phyloP scores from a whole-genome alignment of 164 flowering plant genomes.

The Chimonanthus salicifolius region DNA sequence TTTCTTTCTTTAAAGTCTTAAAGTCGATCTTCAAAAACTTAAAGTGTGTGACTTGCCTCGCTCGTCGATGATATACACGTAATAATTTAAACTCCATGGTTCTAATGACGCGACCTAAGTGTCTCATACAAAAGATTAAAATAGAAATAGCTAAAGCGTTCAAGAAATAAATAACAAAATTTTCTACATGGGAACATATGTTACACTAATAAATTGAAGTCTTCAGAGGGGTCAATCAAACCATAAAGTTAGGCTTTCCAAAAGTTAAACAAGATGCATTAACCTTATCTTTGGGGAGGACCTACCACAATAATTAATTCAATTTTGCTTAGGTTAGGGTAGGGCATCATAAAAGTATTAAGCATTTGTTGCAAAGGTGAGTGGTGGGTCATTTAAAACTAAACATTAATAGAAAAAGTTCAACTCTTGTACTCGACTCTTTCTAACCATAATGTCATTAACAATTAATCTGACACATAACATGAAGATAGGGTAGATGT shows the following conservation, averaged over 20 bases:
- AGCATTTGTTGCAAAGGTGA: neutral
- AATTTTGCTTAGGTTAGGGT: neutral
- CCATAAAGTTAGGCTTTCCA: conserved; percentile 25
- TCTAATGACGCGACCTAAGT: no score
- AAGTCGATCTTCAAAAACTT: no score
- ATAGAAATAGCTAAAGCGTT: conserved; percentile 14
- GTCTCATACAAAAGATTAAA: neutral
- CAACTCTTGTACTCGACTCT: neutral
- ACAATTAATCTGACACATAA: neutral
- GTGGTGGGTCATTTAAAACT: neutral
- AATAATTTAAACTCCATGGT: no score
- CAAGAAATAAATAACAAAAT: conserved; percentile 22
- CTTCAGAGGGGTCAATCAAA: conserved; percentile 15
- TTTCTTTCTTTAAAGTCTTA: no score
- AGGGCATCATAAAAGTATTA: conserved; percentile 2
- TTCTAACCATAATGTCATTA: neutral
- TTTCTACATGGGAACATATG: conserved; percentile 17
- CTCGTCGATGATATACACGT: no score
- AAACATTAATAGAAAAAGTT: neutral
- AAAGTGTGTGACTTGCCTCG: no score
- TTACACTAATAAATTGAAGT: conserved; percentile 12
- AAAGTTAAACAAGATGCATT: conserved; percentile 29
- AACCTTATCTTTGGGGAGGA: conserved; percentile 14
- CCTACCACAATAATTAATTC: conserved; percentile 4
- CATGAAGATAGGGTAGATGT: neutral